These are phyloP conservation scores for Aureobasidium sp. DNA, from an alignment of 2,329 filamentous ascomycete species.

Conservation along the genomic window DNA sequence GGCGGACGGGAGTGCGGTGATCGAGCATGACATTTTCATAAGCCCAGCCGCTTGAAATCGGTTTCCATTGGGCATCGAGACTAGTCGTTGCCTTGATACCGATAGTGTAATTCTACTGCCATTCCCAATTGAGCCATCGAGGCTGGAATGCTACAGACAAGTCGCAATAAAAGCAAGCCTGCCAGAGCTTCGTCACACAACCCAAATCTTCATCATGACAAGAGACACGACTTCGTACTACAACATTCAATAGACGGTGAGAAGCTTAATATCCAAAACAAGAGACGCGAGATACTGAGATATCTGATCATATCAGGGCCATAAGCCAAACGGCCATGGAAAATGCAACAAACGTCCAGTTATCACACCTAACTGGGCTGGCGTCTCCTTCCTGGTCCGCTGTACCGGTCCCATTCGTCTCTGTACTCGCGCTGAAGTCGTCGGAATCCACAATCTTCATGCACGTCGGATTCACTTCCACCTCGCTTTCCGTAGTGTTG, in stretches of 20 bases:
- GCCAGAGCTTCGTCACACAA: too few relatives aligned
- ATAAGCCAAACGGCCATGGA: background rate
- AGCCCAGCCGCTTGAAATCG: background rate
- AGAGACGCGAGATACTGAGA: too few relatives aligned
- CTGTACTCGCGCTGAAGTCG: background rate
- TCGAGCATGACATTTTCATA: background rate
- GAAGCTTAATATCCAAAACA: too few relatives aligned
- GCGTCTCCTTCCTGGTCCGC: background rate
- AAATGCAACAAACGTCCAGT: background rate
- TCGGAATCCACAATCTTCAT: background rate
- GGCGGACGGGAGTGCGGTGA: background rate
- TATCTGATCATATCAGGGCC: background rate
- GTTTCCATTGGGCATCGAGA: too few relatives aligned
- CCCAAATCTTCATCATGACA: too few relatives aligned
- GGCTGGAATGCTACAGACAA: too few relatives aligned
- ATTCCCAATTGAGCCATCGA: too few relatives aligned
- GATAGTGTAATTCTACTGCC: too few relatives aligned
- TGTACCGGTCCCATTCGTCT: background rate
- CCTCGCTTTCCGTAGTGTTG: background rate
- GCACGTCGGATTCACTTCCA: background rate
- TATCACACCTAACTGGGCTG: background rate
- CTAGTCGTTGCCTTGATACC: too few relatives aligned
- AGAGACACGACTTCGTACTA: too few relatives aligned
- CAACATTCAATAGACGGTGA: too few relatives aligned
- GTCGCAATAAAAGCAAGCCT: too few relatives aligned